Evolutionary conservation across 768 basidiomycete species (phyloP).

Genomic region (Lanmaoa rubissima): DNA sequence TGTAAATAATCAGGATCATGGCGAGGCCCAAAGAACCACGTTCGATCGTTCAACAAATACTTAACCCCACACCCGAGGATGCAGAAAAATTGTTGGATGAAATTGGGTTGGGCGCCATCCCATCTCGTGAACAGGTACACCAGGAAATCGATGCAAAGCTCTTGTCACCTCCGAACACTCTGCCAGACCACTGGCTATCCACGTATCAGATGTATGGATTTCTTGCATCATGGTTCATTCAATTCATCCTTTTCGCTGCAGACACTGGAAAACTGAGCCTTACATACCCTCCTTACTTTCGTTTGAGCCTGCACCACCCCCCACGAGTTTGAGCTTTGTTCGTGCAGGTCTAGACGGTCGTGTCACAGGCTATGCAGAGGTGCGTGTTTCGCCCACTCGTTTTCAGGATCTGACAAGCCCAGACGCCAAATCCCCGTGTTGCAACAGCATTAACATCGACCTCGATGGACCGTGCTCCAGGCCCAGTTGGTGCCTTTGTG

Average conservation of each 20-base stretch:
- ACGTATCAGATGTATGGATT: constrained; percentile 77
- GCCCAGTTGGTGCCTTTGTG: constrained; percentile 76
- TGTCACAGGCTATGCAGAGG: constrained; percentile 81
- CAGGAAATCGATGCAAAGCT: constrained; percentile 73
- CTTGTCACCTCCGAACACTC: constrained; percentile 60
- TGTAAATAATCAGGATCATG: constrained; percentile 17
- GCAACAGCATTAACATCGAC: constrained; percentile 80
- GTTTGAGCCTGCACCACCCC: constrained; percentile 66
- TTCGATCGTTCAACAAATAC: constrained; percentile 44
- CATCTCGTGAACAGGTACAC: constrained; percentile 59
- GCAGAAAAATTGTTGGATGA: constrained; percentile 46
- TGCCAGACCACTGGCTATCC: constrained; percentile 73
- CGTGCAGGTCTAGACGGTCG: constrained; percentile 78
- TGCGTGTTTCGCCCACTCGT: constrained; percentile 30
- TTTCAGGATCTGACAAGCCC: constrained; percentile 6
- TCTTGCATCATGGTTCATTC: constrained; percentile 5
- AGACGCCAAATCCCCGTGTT: constrained; percentile 57
- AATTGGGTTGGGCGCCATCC: constrained; percentile 56
- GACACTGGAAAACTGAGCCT: constrained; percentile 69
- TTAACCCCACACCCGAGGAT: constrained; percentile 42
- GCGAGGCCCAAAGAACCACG: constrained; percentile 11
- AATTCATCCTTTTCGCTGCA: constrained; percentile 31
- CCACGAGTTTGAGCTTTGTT: constrained; percentile 71
- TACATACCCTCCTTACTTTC: constrained; percentile 62
- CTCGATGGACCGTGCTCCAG: constrained; percentile 82